A percentile compares a stretch with the other conserved stretches of the same genome.
Conservation (phyloP, 1,284 basidiomycete genomes). For the Singerocomus rubriflavus region DNA sequence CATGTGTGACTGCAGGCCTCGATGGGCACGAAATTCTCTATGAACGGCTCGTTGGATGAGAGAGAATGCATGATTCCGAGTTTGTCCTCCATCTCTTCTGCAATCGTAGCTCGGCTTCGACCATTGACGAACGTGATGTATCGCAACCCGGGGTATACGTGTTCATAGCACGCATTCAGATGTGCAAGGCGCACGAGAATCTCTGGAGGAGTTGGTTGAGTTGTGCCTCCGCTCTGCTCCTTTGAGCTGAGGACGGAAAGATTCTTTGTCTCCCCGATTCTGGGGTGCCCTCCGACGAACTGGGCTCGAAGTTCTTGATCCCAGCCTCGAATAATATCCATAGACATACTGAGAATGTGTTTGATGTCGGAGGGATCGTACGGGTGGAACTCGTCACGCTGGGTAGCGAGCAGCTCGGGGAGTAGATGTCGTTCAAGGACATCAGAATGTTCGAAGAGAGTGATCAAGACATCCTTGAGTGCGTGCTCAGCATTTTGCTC, state of each 20-base stretch:
- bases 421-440: constrained; percentile 55
- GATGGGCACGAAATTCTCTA: constrained; percentile 40
- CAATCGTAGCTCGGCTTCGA: constrained; percentile 66
- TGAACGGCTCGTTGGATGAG: constrained; percentile 39
- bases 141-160: constrained; percentile 66
- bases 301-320: constrained; percentile 51
- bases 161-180: constrained; percentile 78
- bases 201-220: constrained; percentile 54
- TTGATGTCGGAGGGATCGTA: constrained; percentile 31
- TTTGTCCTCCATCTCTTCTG: constrained; percentile 73
- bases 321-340: constrained; percentile 57
- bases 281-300: constrained; percentile 82
- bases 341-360: constrained; percentile 59
- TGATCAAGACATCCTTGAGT: constrained; percentile 38
- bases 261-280: constrained; percentile 79
- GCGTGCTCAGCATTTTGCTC: constrained; percentile 35
- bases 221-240: constrained; percentile 62
- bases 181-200: constrained; percentile 60
- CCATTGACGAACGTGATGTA: constrained; percentile 94
- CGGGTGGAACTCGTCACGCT: not conserved
- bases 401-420: constrained; percentile 45
- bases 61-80: constrained; percentile 53
- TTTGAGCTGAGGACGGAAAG: constrained; percentile 71
- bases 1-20: constrained; percentile 47
- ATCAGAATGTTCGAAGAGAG: constrained; percentile 71